Conservation (phyloP, 305 asterid genomes). For the Ajuga reptans region DNA sequence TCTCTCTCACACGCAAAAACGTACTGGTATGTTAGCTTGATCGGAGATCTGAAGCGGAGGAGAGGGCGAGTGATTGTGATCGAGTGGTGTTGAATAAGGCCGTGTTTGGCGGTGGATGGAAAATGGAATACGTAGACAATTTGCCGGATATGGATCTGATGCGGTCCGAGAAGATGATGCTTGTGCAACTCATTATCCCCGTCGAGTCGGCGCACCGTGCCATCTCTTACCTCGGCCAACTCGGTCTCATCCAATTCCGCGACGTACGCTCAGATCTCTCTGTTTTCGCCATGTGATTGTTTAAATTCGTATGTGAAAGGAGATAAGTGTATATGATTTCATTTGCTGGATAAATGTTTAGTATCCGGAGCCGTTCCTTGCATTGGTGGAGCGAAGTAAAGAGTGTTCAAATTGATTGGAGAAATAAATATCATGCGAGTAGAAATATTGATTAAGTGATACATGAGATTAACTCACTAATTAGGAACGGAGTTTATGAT, state of each 20-base stretch:
- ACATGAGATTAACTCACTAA: not conserved
- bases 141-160: slow-evolving; percentile 95
- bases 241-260: slow-evolving; percentile 87
- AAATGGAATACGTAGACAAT: slow-evolving; percentile 61
- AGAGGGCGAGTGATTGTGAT: slow-evolving; percentile 21
- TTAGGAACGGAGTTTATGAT: slow-evolving; percentile 10
- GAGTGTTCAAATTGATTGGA: slow-evolving; percentile 9
- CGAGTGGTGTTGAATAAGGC: slow-evolving; percentile 5
- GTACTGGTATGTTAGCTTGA: slow-evolving; percentile 18
- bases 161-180: slow-evolving; percentile 97
- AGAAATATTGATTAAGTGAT: not conserved
- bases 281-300: not conserved
- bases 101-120: slow-evolving; percentile 35
- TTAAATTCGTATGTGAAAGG: not conserved
- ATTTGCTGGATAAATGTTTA: slow-evolving; percentile 1
- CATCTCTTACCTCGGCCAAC: slow-evolving; percentile 75
- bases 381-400: not conserved
- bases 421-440: not conserved
- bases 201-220: slow-evolving; percentile 95
- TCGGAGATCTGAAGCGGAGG: slow-evolving; percentile 38
- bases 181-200: slow-evolving; percentile 86
- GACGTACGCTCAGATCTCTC: slow-evolving; percentile 57
- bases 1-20: not conserved
- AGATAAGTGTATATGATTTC: not conserved
- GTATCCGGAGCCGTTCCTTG: not conserved